Conservation (phyloP, 192 early-diverging fungal species). For the Entomortierella chlamydospora region DNA sequence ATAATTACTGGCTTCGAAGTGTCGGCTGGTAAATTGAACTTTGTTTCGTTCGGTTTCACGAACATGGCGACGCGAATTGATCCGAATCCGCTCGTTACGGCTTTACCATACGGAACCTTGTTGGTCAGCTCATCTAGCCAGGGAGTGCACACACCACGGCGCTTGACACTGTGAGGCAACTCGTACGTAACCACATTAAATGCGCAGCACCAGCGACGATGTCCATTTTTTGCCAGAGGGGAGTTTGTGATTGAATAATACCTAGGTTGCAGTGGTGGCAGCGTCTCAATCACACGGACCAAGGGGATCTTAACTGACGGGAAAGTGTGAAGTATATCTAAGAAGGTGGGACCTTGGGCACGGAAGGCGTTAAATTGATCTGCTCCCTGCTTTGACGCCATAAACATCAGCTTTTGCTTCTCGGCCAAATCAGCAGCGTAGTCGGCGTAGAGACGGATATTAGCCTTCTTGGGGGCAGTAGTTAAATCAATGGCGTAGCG, state of each 20-base stretch:
- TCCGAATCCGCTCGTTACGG: slow-evolving; percentile 9
- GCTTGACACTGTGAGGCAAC: slow-evolving; percentile 53
- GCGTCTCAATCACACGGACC: slow-evolving; percentile 77
- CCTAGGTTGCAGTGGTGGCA: slow-evolving; percentile 85
- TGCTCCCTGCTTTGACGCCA: slow-evolving; percentile 83
- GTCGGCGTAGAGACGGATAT: slow-evolving; percentile 87
- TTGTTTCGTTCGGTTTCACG: slow-evolving; percentile 65
- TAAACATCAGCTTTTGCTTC: slow-evolving; percentile 79
- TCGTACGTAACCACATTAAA: slow-evolving; percentile 90
- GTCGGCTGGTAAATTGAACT: slow-evolving; percentile 76
- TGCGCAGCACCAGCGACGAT: slow-evolving; percentile 73
- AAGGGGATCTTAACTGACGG: slow-evolving; percentile 78
- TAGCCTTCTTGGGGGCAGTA: slow-evolving; percentile 78
- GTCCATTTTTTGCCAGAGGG: slow-evolving; percentile 59
- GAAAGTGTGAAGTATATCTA: slow-evolving; percentile 87
- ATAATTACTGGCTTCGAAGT: slow-evolving; percentile 77
- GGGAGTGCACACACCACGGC: slow-evolving; percentile 80
- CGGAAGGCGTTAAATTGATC: slow-evolving; percentile 75
- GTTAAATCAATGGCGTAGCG: slow-evolving; percentile 82
- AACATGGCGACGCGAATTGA: slow-evolving; percentile 61
- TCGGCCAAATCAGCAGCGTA: slow-evolving; percentile 75
- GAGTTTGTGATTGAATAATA: slow-evolving; percentile 90
- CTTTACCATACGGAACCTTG: slow-evolving; percentile 30
- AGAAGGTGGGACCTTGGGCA: slow-evolving; percentile 73
- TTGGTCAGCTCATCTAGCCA: slow-evolving; percentile 82